Evolutionary conservation across 768 basidiomycete genomes (phyloP), one percentile per base, ranked within the genome.

Genomic region (Trametes gibbosa): DNA sequence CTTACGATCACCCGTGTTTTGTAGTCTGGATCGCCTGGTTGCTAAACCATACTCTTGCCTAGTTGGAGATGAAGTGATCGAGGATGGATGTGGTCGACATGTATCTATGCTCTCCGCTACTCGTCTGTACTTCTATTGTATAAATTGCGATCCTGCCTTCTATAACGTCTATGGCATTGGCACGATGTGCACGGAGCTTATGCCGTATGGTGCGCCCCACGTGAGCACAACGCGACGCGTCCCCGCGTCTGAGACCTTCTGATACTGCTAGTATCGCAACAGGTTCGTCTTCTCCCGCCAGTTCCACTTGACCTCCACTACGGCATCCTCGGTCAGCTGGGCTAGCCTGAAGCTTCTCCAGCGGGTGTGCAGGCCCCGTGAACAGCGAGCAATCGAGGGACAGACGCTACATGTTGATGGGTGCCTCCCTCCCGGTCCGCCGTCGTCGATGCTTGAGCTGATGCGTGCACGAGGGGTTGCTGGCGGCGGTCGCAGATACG

Each of bases 321-420:
- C 53, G 47, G 47, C 52, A 49, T 60, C 40, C 24, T 14, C 48
- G 59, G 54, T 61, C 59, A 61, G 42, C 59, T 61, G 59, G 43
- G 54, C 21, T 29, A n/a, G n/a, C n/a, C n/a, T n/a, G n/a, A n/a
- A n/a, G 34, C 32, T 54, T 50, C 46, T 50, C 47, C 29, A 13
- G 14, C 39, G 7, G 24, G 41, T 19, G 25, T 19, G 6, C 54
- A 46, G 59, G 21, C 59, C 59, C 56, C 59, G 59, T 61, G 59
- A 51, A 32, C 29, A 32, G 29, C 4, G 35, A 29, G 23, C 40
- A 17, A 55, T 32, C 13, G 21, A 48, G 16, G n/a, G 4, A 12
- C 37, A 19, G 25, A 25, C 21, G 35, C 5, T 37, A 16, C 48
- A 56, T 35, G 32, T 23, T 45, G 35, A 52, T 61, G 59, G 50